Conservation (phyloP, 2,329 filamentous ascomycete species). For the Neonectria faginata region DNA sequence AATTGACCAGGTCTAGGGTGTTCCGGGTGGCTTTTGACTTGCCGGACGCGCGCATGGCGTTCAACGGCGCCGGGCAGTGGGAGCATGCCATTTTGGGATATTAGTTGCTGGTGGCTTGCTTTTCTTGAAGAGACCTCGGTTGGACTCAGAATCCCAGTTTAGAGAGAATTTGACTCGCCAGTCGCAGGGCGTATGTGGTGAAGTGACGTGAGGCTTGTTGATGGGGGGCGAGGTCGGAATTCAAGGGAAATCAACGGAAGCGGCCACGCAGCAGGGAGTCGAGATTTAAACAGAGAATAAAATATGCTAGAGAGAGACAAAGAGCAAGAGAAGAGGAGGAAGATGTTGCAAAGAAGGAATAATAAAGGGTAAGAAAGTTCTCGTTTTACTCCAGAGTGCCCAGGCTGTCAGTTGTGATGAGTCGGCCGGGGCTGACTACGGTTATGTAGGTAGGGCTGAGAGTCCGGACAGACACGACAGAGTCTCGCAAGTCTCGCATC, state of each 20-base stretch:
- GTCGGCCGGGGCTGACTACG: conserved; percentile 19
- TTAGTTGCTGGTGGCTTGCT: neutral
- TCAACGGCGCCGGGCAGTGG: neutral
- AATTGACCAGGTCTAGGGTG: conserved; percentile 33
- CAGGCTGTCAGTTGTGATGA: conserved; percentile 16
- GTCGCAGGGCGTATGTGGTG: neutral
- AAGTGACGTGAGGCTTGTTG: conserved; percentile 6
- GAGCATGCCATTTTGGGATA: conserved; percentile 21
- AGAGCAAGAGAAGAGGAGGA: conserved; percentile 1
- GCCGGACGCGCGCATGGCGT: conserved; percentile 9
- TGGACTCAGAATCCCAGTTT: neutral
- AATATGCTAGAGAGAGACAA: neutral
- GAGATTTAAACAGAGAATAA: neutral
- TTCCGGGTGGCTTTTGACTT: conserved; percentile 13
- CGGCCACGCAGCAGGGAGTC: neutral
- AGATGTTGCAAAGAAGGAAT: neutral
- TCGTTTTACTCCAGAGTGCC: conserved; percentile 5
- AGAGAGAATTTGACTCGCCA: neutral
- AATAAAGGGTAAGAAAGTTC: neutral
- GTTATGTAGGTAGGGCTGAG: conserved; percentile 44
- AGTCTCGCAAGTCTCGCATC: conserved; percentile 1
- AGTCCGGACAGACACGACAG: conserved; percentile 26
- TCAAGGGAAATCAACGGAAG: conserved; percentile 5
- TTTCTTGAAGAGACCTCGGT: neutral
- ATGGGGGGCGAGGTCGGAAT: conserved; percentile 1